Conservation (phyloP, 371 early-diverging fungal species). For the Fennellomyces sp. region DNA sequence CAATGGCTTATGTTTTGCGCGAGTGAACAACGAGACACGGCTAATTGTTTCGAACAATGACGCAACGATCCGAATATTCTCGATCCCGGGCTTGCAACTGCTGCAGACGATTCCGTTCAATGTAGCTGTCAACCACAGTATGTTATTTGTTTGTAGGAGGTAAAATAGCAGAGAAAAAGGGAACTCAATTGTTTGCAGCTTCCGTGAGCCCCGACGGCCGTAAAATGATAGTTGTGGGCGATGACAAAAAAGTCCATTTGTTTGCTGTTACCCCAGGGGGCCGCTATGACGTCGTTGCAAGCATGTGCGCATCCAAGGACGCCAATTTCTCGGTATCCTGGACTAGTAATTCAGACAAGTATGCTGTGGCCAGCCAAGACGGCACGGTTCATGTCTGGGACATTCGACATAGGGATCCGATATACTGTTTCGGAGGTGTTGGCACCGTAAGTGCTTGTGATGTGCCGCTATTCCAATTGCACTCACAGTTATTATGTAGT, state of each 20-base stretch:
- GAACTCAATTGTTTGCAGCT: slow-evolving; percentile 42
- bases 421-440: slow-evolving; percentile 49
- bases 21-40: slow-evolving; percentile 64
- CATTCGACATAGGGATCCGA: slow-evolving; percentile 31
- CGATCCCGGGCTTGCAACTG: slow-evolving; percentile 71
- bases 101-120: slow-evolving; percentile 75
- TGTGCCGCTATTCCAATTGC: background rate
- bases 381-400: slow-evolving; percentile 83
- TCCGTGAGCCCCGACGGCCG: slow-evolving; percentile 82
- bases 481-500: background rate
- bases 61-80: slow-evolving; percentile 86
- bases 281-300: slow-evolving; percentile 65
- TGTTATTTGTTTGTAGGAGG: background rate
- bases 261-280: slow-evolving; percentile 67
- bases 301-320: slow-evolving; percentile 63
- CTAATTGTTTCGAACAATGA: slow-evolving; percentile 94
- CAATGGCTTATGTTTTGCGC: slow-evolving; percentile 84
- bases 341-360: slow-evolving; percentile 71
- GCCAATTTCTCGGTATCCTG: slow-evolving; percentile 63
- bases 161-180: too few relatives aligned
- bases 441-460: slow-evolving; percentile 19
- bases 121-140: slow-evolving; percentile 85
- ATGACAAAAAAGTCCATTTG: slow-evolving; percentile 80
- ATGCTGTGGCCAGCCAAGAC: slow-evolving; percentile 86
- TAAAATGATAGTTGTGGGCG: slow-evolving; percentile 84